These are phyloP conservation scores for Cryphonectria japonica DNA, from an alignment of 2,329 filamentous ascomycete species.

Conservation along the genomic window DNA sequence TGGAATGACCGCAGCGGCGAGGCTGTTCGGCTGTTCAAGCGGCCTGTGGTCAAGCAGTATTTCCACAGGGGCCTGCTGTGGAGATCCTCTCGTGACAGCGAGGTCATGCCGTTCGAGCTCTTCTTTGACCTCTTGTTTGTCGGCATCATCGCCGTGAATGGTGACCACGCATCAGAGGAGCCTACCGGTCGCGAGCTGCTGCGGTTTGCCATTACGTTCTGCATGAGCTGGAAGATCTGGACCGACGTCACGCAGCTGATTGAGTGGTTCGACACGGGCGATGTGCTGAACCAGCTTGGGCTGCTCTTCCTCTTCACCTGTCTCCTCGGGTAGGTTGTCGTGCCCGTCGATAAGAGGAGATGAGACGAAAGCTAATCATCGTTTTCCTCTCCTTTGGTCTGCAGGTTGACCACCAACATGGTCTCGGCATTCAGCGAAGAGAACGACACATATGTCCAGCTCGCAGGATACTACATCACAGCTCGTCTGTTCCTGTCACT, in stretches of 20 bases:
- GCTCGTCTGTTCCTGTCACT: constrained; percentile 57
- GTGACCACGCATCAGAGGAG: constrained; percentile 62
- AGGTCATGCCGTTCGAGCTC: constrained; percentile 66
- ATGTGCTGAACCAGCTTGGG: constrained; percentile 61
- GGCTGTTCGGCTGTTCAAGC: constrained; percentile 57
- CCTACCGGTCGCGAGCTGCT: constrained; percentile 59
- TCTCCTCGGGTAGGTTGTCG: constrained; percentile 53
- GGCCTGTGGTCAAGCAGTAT: constrained; percentile 65
- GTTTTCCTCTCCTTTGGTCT: too few species aligned
- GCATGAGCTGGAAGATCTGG: constrained; percentile 68
- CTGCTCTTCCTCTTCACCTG: constrained; percentile 65
- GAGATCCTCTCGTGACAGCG: constrained; percentile 60
- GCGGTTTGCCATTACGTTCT: constrained; percentile 63
- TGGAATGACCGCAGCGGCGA: constrained; percentile 41
- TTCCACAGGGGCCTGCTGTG: constrained; percentile 68
- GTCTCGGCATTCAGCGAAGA: constrained; percentile 55
- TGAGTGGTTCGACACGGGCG: constrained; percentile 66
- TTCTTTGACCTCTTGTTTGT: constrained; percentile 67
- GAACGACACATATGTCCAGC: constrained; percentile 57
- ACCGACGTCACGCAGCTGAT: constrained; percentile 60
- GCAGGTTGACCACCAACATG: constrained; percentile 64
- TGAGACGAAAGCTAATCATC: constrained; percentile 13
- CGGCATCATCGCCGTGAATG: constrained; percentile 66
- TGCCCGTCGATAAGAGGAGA: background rate
- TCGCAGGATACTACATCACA: constrained; percentile 64